Base-by-base conservation (phyloP, 768 basidiomycete species). In the Tylopilus intermedius region DNA sequence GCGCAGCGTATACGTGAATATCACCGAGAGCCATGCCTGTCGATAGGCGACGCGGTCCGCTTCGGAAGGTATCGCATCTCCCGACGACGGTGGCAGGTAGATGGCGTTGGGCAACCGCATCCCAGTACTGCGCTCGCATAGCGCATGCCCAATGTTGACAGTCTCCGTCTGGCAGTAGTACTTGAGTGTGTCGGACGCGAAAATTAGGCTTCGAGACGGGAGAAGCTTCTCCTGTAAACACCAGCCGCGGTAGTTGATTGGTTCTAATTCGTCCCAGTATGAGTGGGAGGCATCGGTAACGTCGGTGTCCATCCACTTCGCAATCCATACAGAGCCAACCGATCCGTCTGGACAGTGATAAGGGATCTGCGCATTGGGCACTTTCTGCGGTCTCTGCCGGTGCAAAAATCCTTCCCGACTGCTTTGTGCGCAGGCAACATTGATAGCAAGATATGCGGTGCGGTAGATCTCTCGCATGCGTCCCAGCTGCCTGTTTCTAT, bases 181-280 rank as follows among this genome's bases (percentile, higher is more conserved):
- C 47, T 48, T 48, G 26, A 48, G 47, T 7, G 47, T 48, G 37
- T 48, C 47, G 4, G 47, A 48, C n/a, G 47, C 47, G 26, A 18
- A 48, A 8, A 48, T n/a, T n/a, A 48, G 27, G 30, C 47, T 48
- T 21, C 47, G 47, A 29, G 47, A 18, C 13, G 47, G 26, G 18
- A 48, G 47, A 39, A 48, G 47, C 47, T 48, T 48, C 27, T 48
- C 47, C n/a, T 48, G 47, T 13, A 48, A 48, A 48, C 47, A 48
- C 47, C 47, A 48, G 14, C 37, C 47, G 27, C 47, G 47, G 21
- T 39, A 39, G n/a, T 39, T 48, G 27, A 48, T 48, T 13, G 47
- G 47, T 21, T 48, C 47, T 10, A 48, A 29, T 13, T 48, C 47
- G 10, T 48, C 47, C 47, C 47, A 48, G 7, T 48, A 48, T 14